Base-by-base conservation (phyloP, 2,329 filamentous ascomycete species). In the Xylaria digitata region DNA sequence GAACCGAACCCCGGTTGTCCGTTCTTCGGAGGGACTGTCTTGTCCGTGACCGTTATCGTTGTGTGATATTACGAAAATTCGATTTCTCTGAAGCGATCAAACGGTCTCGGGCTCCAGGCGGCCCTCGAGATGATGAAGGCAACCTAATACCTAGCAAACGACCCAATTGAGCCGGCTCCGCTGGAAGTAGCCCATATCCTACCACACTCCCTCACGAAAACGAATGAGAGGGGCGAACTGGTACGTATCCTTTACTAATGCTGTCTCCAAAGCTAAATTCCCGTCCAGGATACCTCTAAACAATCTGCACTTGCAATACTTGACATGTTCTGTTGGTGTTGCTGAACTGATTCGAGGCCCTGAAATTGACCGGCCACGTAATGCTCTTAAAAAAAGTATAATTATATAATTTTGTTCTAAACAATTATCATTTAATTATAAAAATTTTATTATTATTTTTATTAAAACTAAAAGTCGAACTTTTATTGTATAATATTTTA, bases 351-450 rank as follows among this genome's bases (percentile, higher is more conserved):
- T 82, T 53, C 74, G 80, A 60, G 80, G 80, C 58, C 56, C 66
- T 34, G 75, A 81, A 13, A 81, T 83, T 64, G 79, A 83, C 68
- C 74, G 76, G 53, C 78, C 79, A 42, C 71, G 71, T 40, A 83
- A 83, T 69, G 80, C 80, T 21, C 71, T 81, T 3, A 79, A n/a
- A n/a, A n/a, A n/a, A n/a, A n/a, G n/a, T n/a, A n/a, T n/a, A n/a
- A n/a, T n/a, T n/a, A n/a, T n/a, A n/a, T n/a, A n/a, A n/a, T n/a
- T n/a, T n/a, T n/a, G n/a, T n/a, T n/a, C n/a, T n/a, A n/a, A n/a
- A n/a, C n/a, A n/a, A n/a, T n/a, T n/a, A n/a, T n/a, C n/a, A n/a
- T n/a, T n/a, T n/a, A n/a, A n/a, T n/a, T n/a, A n/a, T n/a, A n/a
- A n/a, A n/a, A n/a, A n/a, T n/a, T n/a, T n/a, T n/a, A n/a, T n/a